Evolutionary conservation across 2,329 filamentous ascomycete genomes (phyloP).

Genomic region (Lojkania enalia): DNA sequence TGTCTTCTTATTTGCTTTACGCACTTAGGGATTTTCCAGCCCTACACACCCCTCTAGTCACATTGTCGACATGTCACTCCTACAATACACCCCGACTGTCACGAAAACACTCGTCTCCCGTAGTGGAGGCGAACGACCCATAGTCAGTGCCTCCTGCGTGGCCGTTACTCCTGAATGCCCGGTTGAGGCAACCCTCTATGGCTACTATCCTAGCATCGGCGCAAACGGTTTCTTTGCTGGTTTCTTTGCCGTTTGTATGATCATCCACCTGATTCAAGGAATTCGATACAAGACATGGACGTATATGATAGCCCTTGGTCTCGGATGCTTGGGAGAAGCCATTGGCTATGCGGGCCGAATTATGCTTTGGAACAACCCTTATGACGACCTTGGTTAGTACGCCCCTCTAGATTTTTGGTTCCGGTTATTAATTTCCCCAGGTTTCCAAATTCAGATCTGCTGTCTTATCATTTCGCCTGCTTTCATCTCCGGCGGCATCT

Average conservation of each 20-base stretch:
- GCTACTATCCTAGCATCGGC: constrained; percentile 57
- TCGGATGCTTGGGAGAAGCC: constrained; percentile 56
- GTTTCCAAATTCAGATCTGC: constrained; percentile 60
- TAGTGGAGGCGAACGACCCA: too few relatives aligned
- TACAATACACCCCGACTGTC: not conserved
- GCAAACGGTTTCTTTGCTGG: constrained; percentile 58
- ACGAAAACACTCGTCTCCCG: not conserved
- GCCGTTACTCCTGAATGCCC: constrained; percentile 40
- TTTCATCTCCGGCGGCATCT: constrained; percentile 59
- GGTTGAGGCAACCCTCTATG: constrained; percentile 54
- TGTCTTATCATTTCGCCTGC: constrained; percentile 61
- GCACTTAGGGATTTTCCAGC: not conserved
- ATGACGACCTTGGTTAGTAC: constrained; percentile 40
- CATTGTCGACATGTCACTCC: not conserved
- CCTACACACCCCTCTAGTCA: constrained; percentile 1
- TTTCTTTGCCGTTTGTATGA: constrained; percentile 54
- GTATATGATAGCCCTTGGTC: constrained; percentile 54
- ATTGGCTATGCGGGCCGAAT: constrained; percentile 61
- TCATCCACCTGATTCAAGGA: constrained; percentile 55
- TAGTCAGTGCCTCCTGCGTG: not conserved
- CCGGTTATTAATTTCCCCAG: not conserved
- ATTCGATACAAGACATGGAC: constrained; percentile 59
- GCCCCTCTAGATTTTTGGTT: not conserved
- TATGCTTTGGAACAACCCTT: constrained; percentile 58
- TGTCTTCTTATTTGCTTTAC: not conserved